phyloP scores from a whole-genome alignment of 202 grass and related monocot genomes.

The Panicum virgatum region DNA sequence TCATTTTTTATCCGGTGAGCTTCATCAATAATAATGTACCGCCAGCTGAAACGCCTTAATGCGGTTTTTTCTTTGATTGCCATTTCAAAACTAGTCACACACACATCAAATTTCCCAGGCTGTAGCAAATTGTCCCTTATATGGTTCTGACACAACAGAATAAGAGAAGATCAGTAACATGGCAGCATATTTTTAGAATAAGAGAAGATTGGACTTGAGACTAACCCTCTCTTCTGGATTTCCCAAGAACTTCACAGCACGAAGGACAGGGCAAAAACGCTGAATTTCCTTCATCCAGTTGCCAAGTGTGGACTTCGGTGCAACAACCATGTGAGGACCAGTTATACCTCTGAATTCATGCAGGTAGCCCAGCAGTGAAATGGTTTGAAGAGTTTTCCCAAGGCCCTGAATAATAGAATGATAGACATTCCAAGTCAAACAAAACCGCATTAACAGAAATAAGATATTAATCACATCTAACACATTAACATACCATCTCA shows the following conservation, averaged over 20 bases:
- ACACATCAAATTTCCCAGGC: constrained; percentile 85
- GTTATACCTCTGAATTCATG: constrained; percentile 93
- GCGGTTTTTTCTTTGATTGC: constrained; percentile 92
- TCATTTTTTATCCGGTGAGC: constrained; percentile 97
- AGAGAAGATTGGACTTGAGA: not conserved
- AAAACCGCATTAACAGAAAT: not conserved
- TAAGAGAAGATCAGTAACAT: constrained; percentile 26
- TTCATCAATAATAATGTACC: constrained; percentile 95
- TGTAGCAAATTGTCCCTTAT: constrained; percentile 87
- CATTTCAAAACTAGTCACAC: constrained; percentile 97
- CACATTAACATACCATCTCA: constrained; percentile 79
- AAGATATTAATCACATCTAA: not conserved
- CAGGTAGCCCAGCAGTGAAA: constrained; percentile 90
- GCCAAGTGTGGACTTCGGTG: constrained; percentile 92
- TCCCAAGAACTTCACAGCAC: constrained; percentile 84
- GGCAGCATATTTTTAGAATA: constrained; percentile 9
- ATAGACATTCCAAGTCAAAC: constrained; percentile 9
- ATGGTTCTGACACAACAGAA: constrained; percentile 55
- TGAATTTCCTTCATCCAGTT: constrained; percentile 96
- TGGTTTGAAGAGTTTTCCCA: constrained; percentile 98
- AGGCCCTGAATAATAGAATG: constrained; percentile 67
- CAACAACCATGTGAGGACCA: constrained; percentile 95
- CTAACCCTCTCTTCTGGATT: constrained; percentile 94
- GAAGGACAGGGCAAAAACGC: constrained; percentile 81
- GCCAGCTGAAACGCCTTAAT: constrained; percentile 86